Conservation (phyloP, 495 filamentous ascomycete species). For the Cercophora scortea region DNA sequence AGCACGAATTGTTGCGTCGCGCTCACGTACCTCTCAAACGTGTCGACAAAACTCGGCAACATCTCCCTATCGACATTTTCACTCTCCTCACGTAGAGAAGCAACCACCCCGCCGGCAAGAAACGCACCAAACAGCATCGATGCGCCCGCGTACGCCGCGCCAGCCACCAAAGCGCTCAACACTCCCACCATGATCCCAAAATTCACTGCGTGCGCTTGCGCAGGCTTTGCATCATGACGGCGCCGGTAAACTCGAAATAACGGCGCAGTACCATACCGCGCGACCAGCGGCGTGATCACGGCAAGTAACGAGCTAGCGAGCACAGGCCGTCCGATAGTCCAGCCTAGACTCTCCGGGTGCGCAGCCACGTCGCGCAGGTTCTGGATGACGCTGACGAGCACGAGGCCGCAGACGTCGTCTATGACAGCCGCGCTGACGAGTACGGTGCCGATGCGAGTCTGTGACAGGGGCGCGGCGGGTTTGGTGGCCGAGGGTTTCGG, state of each 20-base stretch:
- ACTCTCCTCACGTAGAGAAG: not conserved
- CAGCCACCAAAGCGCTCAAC: constrained; percentile 12
- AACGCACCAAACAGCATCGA: constrained; percentile 67
- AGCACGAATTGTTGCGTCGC: constrained; percentile 46
- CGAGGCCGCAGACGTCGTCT: constrained; percentile 75
- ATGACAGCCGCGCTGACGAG: constrained; percentile 69
- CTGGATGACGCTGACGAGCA: constrained; percentile 63
- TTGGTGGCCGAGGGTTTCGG: not conserved
- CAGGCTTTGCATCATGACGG: no score
- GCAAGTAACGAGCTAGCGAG: constrained; percentile 17
- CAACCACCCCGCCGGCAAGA: constrained; percentile 48
- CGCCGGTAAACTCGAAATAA: constrained; percentile 3
- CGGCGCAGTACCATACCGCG: constrained; percentile 7
- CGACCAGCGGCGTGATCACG: constrained; percentile 15
- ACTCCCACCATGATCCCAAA: constrained; percentile 13
- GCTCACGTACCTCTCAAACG: constrained; percentile 52
- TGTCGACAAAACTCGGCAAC: constrained; percentile 21
- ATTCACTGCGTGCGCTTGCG: constrained; percentile 6
- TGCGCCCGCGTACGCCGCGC: constrained; percentile 44
- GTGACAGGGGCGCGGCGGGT: constrained; percentile 37
- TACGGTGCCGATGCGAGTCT: constrained; percentile 60
- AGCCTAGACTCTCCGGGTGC: constrained; percentile 10
- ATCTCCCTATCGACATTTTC: constrained; percentile 19
- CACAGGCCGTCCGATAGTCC: constrained; percentile 21
- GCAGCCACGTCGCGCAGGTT: constrained; percentile 29